Evolutionary conservation across 768 basidiomycete genomes (phyloP), one percentile per base, ranked within the genome.

Genomic region (Filobasidium floriforme): DNA sequence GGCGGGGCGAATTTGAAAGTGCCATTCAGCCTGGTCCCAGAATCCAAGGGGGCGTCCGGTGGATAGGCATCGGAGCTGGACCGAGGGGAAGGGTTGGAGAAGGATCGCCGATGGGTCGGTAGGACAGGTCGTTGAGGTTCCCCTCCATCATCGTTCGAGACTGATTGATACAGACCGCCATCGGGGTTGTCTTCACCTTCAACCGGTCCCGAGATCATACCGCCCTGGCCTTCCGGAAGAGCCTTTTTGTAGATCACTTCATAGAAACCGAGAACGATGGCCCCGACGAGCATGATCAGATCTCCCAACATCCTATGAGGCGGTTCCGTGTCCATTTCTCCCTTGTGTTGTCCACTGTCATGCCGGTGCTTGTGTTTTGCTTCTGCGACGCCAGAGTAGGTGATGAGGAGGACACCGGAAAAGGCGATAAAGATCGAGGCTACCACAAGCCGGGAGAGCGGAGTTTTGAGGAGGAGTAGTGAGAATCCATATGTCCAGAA

Each of bases 401-500:
- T 86, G 63, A 96, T 89, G 3, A 84, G 82, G 44, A 88, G 74
- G 7, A 90, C 90, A 7, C 94, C 94, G 0, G 85, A 66, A 41
- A 88, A 91, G 0, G 94, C 93, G 28, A 94, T 79, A 15, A 83
- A 73, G 19, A 98, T 92, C 15, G 90, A 87, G 28, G 84, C 74
- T 40, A 92, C 84, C 80, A 18, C 82, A 69, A 68, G 88, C 84
- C 88, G 87, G 87, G 87, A 86, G 1, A 91, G 71, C 71, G 84
- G 84, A 57, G 70, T 69, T 43, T 72, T 55, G 2, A 79, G 69
- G 28, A 79, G 69, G 44, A 75, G 43, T 67, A 92, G 85, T n/a
- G 87, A 84, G 75, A 97, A 84, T 29, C 91, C 75, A 75, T 97
- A 98, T 6, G 89, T 89, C 77, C 91, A 92, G 80, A 97, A 92